Base-by-base conservation (phyloP, 257 asterid species). In the Gentiana dahurica region DNA sequence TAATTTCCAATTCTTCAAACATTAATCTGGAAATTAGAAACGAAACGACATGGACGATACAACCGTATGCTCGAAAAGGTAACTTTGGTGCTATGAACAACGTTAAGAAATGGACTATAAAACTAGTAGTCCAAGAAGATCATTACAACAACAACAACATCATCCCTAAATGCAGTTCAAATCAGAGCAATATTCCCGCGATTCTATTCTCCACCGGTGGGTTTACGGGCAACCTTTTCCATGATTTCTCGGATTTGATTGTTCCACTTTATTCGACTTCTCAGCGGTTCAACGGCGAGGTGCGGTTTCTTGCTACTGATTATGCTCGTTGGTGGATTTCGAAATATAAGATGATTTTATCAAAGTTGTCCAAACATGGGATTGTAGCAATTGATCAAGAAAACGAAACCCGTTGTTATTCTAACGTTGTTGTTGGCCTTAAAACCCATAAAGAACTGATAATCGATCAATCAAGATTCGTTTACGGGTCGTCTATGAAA, bases 171-270 rank as follows among this genome's bases (percentile, higher is more conserved):
- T 87, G 96, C 57, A 55, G 64, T 1, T n/a, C 48, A 3, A 64
- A 54, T 39, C 87, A 78, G 43, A 64, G 61, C 49, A 24, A 24
- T 24, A 37, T 3, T 33, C 87, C 95, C 6, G 87, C 93, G 3
- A 15, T 87, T 10, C 73, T 85, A 9, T 80, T 85, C 70, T 85
- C 96, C 12, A 62, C 70, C 4, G 84, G 81, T 35, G 96, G 96
- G 10, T 82, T 2, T 47, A 24, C 84, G 1, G 95, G 96, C 9
- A 87, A 87, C 24, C 75, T 69, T 48, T 87, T 85, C 77, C 95
- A 87, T 39, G 96, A 82, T 50, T 84, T 82, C 41, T 63, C 89
- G 7, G 94, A 87, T 55, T 11, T 82, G 33, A 7, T 87, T 5
- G 8, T 82, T 0, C 96, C 96, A 2, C n/a, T 84, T 4, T 84